These are phyloP conservation scores for Colletotrichum cuscutae DNA, from an alignment of 2,329 filamentous ascomycete species.

Conservation along the genomic window DNA sequence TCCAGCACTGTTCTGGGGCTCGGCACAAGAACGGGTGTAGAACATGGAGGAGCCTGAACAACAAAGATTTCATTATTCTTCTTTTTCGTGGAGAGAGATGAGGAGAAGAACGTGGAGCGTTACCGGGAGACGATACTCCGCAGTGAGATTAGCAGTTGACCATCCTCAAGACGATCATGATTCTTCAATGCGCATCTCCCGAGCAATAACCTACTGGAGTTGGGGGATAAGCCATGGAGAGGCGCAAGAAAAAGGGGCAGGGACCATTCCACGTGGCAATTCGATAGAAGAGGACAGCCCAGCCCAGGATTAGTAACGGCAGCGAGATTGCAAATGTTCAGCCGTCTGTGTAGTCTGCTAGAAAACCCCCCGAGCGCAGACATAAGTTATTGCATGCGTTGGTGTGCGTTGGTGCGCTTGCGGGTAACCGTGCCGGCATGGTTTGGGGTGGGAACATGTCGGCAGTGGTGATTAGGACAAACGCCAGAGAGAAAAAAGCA, in stretches of 20 bases:
- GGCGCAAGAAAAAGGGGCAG: not conserved
- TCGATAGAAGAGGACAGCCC: not conserved
- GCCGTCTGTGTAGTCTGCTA: not conserved
- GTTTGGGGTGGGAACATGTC: not conserved
- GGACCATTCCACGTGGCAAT: not conserved
- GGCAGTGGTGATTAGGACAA: conserved; percentile 10
- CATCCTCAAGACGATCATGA: not conserved
- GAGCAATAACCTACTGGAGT: not conserved
- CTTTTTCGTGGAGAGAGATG: not conserved
- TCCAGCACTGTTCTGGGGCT: not conserved
- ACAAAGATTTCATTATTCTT: not conserved
- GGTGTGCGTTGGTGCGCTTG: not conserved
- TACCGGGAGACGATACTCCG: not conserved
- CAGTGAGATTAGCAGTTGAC: not conserved
- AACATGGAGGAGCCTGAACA: too few relatives aligned
- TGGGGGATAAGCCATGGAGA: not conserved
- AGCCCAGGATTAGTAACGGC: not conserved
- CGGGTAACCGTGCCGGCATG: not conserved
- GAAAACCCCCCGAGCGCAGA: not conserved
- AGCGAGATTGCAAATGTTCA: conserved; percentile 10
- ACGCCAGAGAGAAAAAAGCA: conserved; percentile 2
- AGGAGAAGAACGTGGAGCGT: not conserved
- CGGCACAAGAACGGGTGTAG: not conserved
- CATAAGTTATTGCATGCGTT: not conserved
- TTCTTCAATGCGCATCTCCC: not conserved